phyloP scores from a whole-genome alignment of 73 alveolate genomes.

The Uronychia binucleata region DNA sequence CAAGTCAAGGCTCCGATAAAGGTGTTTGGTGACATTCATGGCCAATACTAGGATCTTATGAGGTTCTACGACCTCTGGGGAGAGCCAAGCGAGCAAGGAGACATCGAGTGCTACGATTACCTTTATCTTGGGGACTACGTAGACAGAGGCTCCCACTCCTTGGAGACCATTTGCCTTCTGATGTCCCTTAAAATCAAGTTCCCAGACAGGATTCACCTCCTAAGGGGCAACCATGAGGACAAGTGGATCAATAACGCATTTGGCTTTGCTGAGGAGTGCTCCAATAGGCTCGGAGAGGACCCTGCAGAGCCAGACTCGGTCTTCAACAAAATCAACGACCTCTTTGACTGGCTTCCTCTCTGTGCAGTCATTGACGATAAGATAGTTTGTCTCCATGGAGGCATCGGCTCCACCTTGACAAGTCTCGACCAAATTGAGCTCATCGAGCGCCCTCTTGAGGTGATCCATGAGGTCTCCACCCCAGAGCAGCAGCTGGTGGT shows the following conservation, averaged over 20 bases:
- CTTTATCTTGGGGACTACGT: conserved; percentile 95
- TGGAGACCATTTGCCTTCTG: conserved; percentile 95
- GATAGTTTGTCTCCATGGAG: conserved; percentile 84
- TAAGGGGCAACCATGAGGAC: conserved; percentile 90
- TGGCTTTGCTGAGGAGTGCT: conserved; percentile 88
- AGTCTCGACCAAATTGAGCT: conserved; percentile 79
- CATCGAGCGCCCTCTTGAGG: conserved; percentile 78
- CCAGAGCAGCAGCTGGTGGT: conserved; percentile 78
- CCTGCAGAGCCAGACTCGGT: conserved; percentile 73
- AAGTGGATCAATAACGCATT: conserved; percentile 71
- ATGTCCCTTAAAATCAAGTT: conserved; percentile 90
- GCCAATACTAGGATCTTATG: conserved; percentile 98
- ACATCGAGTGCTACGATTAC: conserved; percentile 86
- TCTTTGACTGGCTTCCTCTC: conserved; percentile 83
- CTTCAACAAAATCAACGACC: conserved; percentile 77
- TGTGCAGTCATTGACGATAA: conserved; percentile 78
- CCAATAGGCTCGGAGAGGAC: conserved; percentile 69
- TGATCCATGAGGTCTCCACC: conserved; percentile 74
- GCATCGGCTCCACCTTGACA: conserved; percentile 83
- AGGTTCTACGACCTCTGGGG: conserved; percentile 96
- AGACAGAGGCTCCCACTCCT: conserved; percentile 91
- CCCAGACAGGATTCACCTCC: conserved; percentile 76
- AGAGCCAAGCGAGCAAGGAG: conserved; percentile 91
- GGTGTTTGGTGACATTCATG: conserved; percentile 98
- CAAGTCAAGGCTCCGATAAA: conserved; percentile 91